These are phyloP conservation scores for Saksenaea vasiformis DNA, from an alignment of 371 early-diverging fungal genomes.

Conservation along the genomic window DNA sequence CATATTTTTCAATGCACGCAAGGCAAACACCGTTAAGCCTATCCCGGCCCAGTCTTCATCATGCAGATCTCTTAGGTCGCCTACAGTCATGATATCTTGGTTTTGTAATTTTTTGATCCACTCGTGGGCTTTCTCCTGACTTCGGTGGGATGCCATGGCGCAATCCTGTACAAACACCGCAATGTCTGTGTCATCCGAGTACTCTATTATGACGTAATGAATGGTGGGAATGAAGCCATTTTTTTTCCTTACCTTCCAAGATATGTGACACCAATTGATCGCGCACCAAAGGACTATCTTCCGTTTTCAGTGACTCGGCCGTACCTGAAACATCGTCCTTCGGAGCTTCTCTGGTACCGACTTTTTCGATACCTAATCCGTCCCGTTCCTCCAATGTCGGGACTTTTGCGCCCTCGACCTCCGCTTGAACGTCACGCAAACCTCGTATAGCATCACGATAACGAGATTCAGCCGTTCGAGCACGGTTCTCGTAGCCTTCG, in stretches of 20 bases:
- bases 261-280: conserved; percentile 48
- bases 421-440: conserved; percentile 22
- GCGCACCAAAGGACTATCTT: conserved; percentile 16
- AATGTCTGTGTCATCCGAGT: conserved; percentile 64
- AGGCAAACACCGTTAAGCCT: conserved; percentile 87
- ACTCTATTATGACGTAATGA: conserved; percentile 38
- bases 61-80: conserved; percentile 74
- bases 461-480: conserved; percentile 34
- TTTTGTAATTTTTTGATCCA: conserved; percentile 72
- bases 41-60: conserved; percentile 81
- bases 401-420: conserved; percentile 7
- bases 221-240: not conserved
- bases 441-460: conserved; percentile 41
- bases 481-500: conserved; percentile 29
- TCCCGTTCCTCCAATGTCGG: not conserved
- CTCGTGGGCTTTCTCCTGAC: conserved; percentile 71
- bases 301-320: conserved; percentile 1
- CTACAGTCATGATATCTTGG: conserved; percentile 85
- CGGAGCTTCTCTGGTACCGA: not conserved
- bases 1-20: conserved; percentile 82
- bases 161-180: conserved; percentile 75
- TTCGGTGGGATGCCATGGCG: conserved; percentile 67
- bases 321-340: conserved; percentile 1
- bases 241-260: conserved; percentile 32
- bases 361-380: conserved; percentile 3